These are phyloP conservation scores for Ogataea polymorpha DNA, from an alignment of 805 yeast genomes.

Conservation along the genomic window DNA sequence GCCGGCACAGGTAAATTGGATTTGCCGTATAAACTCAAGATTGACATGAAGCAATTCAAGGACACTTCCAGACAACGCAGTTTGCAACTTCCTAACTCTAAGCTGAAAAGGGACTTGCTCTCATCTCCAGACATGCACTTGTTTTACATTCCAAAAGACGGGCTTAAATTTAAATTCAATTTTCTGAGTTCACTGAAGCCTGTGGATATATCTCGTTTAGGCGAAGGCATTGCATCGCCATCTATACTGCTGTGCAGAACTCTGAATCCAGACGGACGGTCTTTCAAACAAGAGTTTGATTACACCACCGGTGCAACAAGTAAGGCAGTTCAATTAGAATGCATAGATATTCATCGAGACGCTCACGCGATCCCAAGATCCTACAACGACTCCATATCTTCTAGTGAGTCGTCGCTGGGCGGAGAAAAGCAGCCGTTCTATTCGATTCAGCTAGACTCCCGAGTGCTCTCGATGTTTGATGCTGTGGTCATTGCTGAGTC, in stretches of 20 bases:
- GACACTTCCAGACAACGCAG: conserved; percentile 31
- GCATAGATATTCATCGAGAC: conserved; percentile 43
- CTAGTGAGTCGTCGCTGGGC: conserved; percentile 56
- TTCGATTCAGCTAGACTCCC: conserved; percentile 41
- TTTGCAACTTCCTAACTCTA: conserved; percentile 27
- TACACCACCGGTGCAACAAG: conserved; percentile 37
- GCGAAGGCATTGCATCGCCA: conserved; percentile 21
- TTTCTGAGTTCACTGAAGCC: conserved; percentile 32
- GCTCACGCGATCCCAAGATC: conserved; percentile 52
- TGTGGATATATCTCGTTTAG: conserved; percentile 22
- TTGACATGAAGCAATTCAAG: conserved; percentile 33
- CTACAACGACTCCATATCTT: conserved; percentile 27
- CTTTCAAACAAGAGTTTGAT: conserved; percentile 31
- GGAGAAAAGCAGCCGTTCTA: conserved; percentile 47
- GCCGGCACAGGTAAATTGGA: conserved; percentile 17
- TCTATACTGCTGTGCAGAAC: conserved; percentile 32
- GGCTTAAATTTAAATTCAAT: conserved; percentile 27
- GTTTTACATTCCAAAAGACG: conserved; percentile 33
- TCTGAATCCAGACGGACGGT: conserved; percentile 13
- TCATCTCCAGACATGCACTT: conserved; percentile 33
- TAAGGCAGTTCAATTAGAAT: conserved; percentile 39
- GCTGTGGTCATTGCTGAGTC: conserved; percentile 47
- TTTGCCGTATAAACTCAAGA: conserved; percentile 26
- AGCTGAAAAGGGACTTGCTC: conserved; percentile 13
- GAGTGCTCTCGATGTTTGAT: conserved; percentile 43